phyloP scores from a whole-genome alignment of 1,284 basidiomycete species.

The Sphaerobolus stellatus region DNA sequence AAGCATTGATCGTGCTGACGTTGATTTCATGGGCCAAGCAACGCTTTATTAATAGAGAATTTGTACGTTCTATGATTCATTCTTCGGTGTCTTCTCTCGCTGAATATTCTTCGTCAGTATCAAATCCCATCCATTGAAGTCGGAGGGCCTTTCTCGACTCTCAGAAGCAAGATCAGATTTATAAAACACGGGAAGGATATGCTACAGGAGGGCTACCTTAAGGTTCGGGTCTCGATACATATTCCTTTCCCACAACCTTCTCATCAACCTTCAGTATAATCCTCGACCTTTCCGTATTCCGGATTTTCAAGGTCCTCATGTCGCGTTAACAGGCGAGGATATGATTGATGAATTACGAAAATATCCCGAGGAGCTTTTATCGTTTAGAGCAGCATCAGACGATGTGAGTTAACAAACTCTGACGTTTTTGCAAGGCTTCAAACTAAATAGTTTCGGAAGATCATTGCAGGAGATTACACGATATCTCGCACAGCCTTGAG shows the following conservation, averaged over 20 bases:
- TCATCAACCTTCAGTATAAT: neutral
- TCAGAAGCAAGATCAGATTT: too few relatives aligned
- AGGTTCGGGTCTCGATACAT: neutral
- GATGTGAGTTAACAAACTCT: neutral
- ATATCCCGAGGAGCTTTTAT: constrained; percentile 39
- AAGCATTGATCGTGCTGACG: too few relatives aligned
- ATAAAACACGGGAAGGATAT: neutral
- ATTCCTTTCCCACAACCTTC: neutral
- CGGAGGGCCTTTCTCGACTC: too few relatives aligned
- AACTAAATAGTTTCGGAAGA: neutral
- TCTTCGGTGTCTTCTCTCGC: too few relatives aligned
- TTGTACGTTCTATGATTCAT: too few relatives aligned
- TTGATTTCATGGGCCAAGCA: too few relatives aligned
- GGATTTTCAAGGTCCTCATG: neutral
- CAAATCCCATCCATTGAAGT: too few relatives aligned
- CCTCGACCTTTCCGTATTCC: neutral
- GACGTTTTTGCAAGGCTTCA: neutral
- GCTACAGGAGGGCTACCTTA: neutral
- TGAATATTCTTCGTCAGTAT: too few relatives aligned
- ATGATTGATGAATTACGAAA: constrained; percentile 38
- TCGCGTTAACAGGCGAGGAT: neutral
- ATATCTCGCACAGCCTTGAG: constrained; percentile 22
- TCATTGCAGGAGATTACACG: constrained; percentile 5
- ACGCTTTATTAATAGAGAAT: too few relatives aligned
- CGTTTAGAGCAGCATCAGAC: constrained; percentile 26